Evolutionary conservation across 192 early-diverging fungal genomes (phyloP).

Genomic region (Thamnidium elegans): DNA sequence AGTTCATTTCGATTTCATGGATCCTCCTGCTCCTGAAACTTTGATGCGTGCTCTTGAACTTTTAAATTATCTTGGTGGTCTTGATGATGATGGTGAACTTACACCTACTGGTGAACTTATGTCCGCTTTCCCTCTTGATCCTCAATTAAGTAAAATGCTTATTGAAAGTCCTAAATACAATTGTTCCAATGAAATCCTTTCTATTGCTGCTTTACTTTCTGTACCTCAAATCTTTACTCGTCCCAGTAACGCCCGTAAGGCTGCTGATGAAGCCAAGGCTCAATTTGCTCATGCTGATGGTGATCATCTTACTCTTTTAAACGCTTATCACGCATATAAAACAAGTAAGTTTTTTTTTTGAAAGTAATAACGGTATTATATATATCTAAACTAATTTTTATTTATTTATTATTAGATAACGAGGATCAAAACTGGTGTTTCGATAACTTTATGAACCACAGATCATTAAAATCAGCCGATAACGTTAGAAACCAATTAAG

Average conservation of each 20-base stretch:
- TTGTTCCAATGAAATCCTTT: slow-evolving; percentile 92
- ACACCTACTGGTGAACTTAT: slow-evolving; percentile 81
- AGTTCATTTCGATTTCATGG: slow-evolving; percentile 99
- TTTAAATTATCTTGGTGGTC: slow-evolving; percentile 89
- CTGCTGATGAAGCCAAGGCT: slow-evolving; percentile 88
- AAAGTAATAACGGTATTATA: too few relatives aligned
- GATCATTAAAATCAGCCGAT: slow-evolving; percentile 88
- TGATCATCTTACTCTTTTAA: slow-evolving; percentile 95
- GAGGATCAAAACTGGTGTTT: slow-evolving; percentile 88
- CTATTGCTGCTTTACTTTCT: slow-evolving; percentile 90
- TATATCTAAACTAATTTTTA: neutral
- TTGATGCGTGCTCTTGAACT: slow-evolving; percentile 97
- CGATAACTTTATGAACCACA: slow-evolving; percentile 88
- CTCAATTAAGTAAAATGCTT: slow-evolving; percentile 92
- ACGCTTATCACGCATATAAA: slow-evolving; percentile 94
- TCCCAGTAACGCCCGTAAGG: slow-evolving; percentile 84
- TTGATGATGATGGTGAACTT: slow-evolving; percentile 94
- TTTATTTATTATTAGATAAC: slow-evolving; percentile 26
- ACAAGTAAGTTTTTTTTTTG: slow-evolving; percentile 44
- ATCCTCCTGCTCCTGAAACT: slow-evolving; percentile 97
- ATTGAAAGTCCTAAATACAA: slow-evolving; percentile 79
- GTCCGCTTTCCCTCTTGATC: slow-evolving; percentile 97
- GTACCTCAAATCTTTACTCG: slow-evolving; percentile 91
- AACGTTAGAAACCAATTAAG: slow-evolving; percentile 88
- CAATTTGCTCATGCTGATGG: slow-evolving; percentile 94